Base-by-base conservation (phyloP, 2,329 filamentous ascomycete genomes). In the Claviceps humidiphila region DNA sequence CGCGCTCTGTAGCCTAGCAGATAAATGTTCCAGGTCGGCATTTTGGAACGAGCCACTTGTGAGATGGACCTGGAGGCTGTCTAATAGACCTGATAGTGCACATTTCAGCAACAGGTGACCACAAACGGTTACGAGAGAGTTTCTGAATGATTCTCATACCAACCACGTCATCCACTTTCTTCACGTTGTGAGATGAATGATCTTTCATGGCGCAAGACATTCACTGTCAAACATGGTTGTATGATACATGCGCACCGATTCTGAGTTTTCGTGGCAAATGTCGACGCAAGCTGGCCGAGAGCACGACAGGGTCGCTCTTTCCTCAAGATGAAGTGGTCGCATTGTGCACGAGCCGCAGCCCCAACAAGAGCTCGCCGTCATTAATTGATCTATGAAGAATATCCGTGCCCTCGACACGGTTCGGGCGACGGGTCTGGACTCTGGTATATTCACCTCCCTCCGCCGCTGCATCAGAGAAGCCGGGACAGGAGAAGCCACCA, bases 11-110 rank as follows among this genome's bases (percentile, higher is more conserved):
- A 70, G 53, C 20, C 67, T 64, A 7, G 59, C 60, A 5, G 64
- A 53, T 14, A 71, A 59, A 8, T 60, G 47, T 74, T 52, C 78
- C 77, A 44, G 70, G 58, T 47, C 58, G 66, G 26, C 76, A 71
- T 50, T 46, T 24, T 61, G 57, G 16, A 48, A 50, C 5, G 50
- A 24, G 20, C 22, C 5, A 17, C 17, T 53, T 5, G 51, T 49
- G 3, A 68, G 49, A 40, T 56, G 61, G 9, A 58, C 52, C 14
- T 61, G 56, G 14, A 68, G 59, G 5, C 62, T 54, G 4, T 41
- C 48, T 1, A 62, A 56, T 26, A 68, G 65, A 6, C 63, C 66
- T 68, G 40, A 17, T 3, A 9, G 16, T 11, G 34, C 5, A 41
- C 3, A 8, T 39, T 39, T 51, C 42, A 51, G 49, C 34, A 30